Base-by-base conservation (phyloP, 495 filamentous ascomycete species). In the Podospora comata region DNA sequence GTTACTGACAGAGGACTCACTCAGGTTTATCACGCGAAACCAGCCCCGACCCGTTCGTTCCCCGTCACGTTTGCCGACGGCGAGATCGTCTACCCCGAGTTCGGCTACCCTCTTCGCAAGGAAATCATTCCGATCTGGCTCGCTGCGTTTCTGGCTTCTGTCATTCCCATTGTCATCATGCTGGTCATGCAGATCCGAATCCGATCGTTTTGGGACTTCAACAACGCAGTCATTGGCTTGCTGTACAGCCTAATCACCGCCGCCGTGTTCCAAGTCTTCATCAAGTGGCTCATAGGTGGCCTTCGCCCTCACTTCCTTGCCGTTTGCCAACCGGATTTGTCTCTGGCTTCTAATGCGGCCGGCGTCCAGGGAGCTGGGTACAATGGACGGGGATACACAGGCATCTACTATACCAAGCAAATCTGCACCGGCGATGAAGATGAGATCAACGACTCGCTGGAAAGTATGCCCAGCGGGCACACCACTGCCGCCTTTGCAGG, bases 181-280 rank as follows among this genome's bases (percentile, higher is more conserved):
- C 78, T 85, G 11, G 71, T 85, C 59, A 80, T 84, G 75, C 87
- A 89, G 73, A 82, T 89, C 65, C 83, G 87, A 9, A 80, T 88
- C 48, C 85, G 87, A 60, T 85, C 82, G 55, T 90, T 90, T 79
- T 90, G 87, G 87, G 88, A 91, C 67, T 75, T 82, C 65, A 89
- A 89, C 76, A 89, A 89, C 67, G 87, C 82, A 32, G 75, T 85
- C 62, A 79, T 89, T 56, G 88, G 88, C 5, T 78, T 89, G 0
- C 74, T 89, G 13, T 89, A 89, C 78, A 78, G 81, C 5, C 76
- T 89, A 62, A 86, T 90, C 75, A 80, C 80, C 15, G 85, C 85
- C 16, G 85, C 84, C 27, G 79, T 86, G 54, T 82, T 88, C 67
- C 84, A 85, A 65, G 83, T 86, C 65, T 83, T 87, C 67, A 72